A percentile compares a stretch with the other conserved stretches of the same genome.
These are phyloP conservation scores for Marchantia polymorpha DNA, from an alignment of 225 moss, liverwort and hornwort genomes.

Conservation along the genomic window DNA sequence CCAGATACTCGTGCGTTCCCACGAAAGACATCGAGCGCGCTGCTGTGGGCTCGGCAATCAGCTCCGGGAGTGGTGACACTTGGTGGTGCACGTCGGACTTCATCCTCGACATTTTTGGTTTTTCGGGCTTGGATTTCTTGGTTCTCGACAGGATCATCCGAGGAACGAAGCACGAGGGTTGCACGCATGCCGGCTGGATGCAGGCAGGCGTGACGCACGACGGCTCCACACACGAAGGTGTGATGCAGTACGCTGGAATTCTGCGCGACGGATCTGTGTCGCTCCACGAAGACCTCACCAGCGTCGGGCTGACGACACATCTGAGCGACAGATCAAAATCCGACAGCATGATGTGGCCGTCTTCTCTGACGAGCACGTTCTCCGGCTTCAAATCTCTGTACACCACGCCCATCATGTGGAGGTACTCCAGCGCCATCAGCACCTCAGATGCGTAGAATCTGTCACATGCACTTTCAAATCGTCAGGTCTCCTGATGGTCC, in stretches of 20 bases:
- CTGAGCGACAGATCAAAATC: constrained; percentile 89
- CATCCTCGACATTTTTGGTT: constrained; percentile 17
- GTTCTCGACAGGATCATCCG: constrained; percentile 46
- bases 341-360: constrained; percentile 97
- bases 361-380: constrained; percentile 89
- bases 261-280: constrained; percentile 47
- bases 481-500: too few species aligned
- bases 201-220: constrained; percentile 61
- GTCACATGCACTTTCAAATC: neutral
- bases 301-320: constrained; percentile 71
- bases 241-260: constrained; percentile 48
- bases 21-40: constrained; percentile 98
- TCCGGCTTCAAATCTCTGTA: constrained; percentile 94
- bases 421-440: constrained; percentile 79
- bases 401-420: constrained; percentile 99
- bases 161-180: constrained; percentile 54
- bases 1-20: constrained; percentile 92
- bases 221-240: constrained; percentile 49
- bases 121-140: constrained; percentile 34
- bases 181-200: constrained; percentile 55
- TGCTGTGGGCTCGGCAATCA: constrained; percentile 87
- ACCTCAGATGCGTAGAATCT: constrained; percentile 97
- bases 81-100: constrained; percentile 30
- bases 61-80: constrained; percentile 76
- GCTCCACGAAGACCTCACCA: constrained; percentile 51